Conservation (phyloP, 306 rosid genomes). For the Pterocarpus macrocarpus region DNA sequence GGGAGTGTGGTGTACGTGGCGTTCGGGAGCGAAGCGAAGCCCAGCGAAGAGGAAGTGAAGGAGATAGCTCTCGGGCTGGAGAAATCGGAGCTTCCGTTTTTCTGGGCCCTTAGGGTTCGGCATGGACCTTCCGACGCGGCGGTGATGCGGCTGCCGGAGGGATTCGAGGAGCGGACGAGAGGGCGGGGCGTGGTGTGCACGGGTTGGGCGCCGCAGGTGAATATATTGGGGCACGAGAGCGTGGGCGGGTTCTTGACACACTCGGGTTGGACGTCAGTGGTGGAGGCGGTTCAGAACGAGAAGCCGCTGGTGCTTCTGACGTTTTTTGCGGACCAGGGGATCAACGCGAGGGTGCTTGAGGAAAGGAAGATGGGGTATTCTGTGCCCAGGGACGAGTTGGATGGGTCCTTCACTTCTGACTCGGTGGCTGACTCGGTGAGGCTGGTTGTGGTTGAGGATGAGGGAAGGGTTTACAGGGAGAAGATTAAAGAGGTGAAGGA, state of each 20-base stretch:
- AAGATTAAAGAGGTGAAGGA: conserved; percentile 50
- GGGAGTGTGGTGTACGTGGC: conserved; percentile 61
- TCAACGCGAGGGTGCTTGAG: conserved; percentile 50
- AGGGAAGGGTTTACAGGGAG: conserved; percentile 51
- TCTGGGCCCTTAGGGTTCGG: conserved; percentile 52
- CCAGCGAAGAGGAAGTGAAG: conserved; percentile 50
- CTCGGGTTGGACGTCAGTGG: conserved; percentile 61
- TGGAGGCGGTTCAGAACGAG: conserved; percentile 48
- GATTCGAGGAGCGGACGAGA: conserved; percentile 57
- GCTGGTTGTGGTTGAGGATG: conserved; percentile 46
- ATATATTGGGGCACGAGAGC: conserved; percentile 50
- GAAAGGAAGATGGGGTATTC: conserved; percentile 53
- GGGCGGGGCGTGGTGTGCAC: conserved; percentile 55
- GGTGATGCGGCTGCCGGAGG: conserved; percentile 49
- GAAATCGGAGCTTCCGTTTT: conserved; percentile 49
- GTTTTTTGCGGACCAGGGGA: conserved; percentile 43
- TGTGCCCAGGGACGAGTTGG: conserved; percentile 43
- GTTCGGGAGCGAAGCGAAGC: conserved; percentile 61
- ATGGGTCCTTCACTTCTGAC: conserved; percentile 51
- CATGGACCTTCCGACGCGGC: conserved; percentile 18
- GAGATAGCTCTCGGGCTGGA: conserved; percentile 63
- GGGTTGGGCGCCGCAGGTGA: conserved; percentile 56
- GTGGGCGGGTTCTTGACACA: conserved; percentile 62
- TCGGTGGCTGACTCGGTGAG: conserved; percentile 50
- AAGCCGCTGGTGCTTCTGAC: conserved; percentile 40